Percentiles rank a stretch among this genome's conserved stretches.
phyloP scores from a whole-genome alignment of 345 rosid genomes.

The Melaleuca quinquenervia region DNA sequence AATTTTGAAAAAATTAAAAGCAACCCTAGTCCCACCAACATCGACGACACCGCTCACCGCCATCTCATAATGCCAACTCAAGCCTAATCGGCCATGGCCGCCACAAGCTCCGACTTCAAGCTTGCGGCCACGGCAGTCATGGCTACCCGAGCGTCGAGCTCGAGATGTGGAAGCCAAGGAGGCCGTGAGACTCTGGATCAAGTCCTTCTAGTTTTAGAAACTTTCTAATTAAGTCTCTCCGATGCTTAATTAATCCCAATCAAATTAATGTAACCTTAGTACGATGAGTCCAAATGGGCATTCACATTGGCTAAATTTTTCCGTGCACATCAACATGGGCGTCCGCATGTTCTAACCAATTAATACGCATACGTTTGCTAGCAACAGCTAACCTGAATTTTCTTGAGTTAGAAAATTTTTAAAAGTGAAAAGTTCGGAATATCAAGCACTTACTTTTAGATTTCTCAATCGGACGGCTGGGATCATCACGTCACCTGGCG shows the following conservation, averaged over 20 bases:
- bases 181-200: not conserved
- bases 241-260: not conserved
- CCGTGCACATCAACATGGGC: not conserved
- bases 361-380: not conserved
- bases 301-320: not conserved
- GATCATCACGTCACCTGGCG: too few species aligned
- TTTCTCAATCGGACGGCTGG: too few species aligned
- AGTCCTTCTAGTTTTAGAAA: not conserved
- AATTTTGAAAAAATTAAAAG: not conserved
- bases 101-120: not conserved
- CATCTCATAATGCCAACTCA: not conserved
- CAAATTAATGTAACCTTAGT: not conserved
- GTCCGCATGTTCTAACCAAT: not conserved
- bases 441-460: too few species aligned
- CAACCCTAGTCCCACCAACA: not conserved
- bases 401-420: not conserved
- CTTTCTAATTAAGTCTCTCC: not conserved
- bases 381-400: not conserved
- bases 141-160: not conserved
- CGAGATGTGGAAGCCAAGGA: not conserved
- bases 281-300: fast-evolving
- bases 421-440: too few species aligned
- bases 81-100: not conserved
- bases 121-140: not conserved
- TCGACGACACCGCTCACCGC: not conserved